phyloP scores from a whole-genome alignment of 306 rosid species.

The Lablab purpureus region DNA sequence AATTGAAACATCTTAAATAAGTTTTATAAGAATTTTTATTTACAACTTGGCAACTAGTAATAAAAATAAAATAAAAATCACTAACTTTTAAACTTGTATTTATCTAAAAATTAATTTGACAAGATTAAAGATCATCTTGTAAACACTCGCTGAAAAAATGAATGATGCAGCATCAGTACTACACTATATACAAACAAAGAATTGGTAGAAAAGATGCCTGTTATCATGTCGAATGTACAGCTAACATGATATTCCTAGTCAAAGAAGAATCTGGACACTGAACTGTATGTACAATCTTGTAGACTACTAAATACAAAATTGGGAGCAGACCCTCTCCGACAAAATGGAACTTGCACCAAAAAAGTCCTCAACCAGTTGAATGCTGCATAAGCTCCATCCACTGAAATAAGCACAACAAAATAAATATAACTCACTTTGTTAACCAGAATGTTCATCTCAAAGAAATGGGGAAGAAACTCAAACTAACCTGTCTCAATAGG shows the following conservation, averaged over 20 bases:
- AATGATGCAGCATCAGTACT: too few relatives aligned
- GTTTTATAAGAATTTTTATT: too few relatives aligned
- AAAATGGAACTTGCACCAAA: background rate
- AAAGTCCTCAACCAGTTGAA: conserved; percentile 36
- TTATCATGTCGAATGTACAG: background rate
- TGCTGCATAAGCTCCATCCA: conserved; percentile 93
- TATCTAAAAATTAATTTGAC: background rate
- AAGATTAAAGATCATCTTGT: too few relatives aligned
- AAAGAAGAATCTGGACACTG: conserved; percentile 16
- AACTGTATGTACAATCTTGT: background rate
- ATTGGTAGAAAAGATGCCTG: background rate
- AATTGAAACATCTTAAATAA: too few relatives aligned
- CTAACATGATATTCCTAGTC: background rate
- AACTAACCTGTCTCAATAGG: conserved; percentile 79
- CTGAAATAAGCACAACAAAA: conserved; percentile 57
- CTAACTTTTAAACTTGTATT: too few relatives aligned
- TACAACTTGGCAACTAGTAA: too few relatives aligned
- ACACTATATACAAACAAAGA: background rate
- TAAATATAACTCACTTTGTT: conserved; percentile 1
- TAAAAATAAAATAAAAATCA: too few relatives aligned
- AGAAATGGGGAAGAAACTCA: background rate
- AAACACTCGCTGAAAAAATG: too few relatives aligned
- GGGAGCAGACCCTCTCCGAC: background rate
- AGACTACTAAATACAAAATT: background rate
- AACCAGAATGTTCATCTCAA: background rate